phyloP scores from a whole-genome alignment of 371 early-diverging fungal species.

The Zancudomyces culisetae region DNA sequence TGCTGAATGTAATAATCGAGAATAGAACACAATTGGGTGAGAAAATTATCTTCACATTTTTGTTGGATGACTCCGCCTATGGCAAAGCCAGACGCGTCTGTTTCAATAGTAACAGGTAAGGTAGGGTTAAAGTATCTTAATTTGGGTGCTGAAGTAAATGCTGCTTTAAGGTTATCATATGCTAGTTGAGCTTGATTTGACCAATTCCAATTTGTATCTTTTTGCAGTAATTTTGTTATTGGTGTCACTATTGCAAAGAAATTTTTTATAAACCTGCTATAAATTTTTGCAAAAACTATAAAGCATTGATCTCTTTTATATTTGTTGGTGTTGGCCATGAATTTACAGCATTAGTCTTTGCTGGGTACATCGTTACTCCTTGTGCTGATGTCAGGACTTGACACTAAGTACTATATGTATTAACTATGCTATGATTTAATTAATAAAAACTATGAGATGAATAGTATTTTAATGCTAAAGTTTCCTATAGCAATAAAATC shows the following conservation, averaged over 20 bases:
- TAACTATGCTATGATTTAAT: too few species aligned
- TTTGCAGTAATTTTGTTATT: slow-evolving; percentile 20
- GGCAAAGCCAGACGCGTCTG: slow-evolving; percentile 5
- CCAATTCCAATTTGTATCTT: slow-evolving; percentile 24
- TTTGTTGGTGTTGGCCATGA: slow-evolving; percentile 18
- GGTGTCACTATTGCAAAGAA: slow-evolving; percentile 24
- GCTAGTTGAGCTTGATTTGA: slow-evolving; percentile 7
- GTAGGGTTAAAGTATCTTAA: neutral
- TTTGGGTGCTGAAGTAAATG: slow-evolving; percentile 11
- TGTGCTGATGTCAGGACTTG: slow-evolving; percentile 8
- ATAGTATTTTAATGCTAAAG: too few species aligned
- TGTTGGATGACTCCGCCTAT: neutral
- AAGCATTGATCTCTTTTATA: slow-evolving; percentile 25
- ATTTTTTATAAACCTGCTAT: slow-evolving; percentile 26
- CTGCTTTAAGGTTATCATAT: slow-evolving; percentile 23
- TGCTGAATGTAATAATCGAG: neutral
- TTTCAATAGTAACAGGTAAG: neutral
- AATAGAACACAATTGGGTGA: slow-evolving; percentile 1
- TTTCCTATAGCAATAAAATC: too few species aligned
- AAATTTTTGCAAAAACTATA: slow-evolving; percentile 33
- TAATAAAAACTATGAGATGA: too few species aligned
- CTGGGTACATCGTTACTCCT: slow-evolving; percentile 16
- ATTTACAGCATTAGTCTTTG: slow-evolving; percentile 19
- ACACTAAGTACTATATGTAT: too few species aligned
- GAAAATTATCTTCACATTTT: neutral